phyloP scores from a whole-genome alignment of 805 yeast species.

The Torulaspora indica region DNA sequence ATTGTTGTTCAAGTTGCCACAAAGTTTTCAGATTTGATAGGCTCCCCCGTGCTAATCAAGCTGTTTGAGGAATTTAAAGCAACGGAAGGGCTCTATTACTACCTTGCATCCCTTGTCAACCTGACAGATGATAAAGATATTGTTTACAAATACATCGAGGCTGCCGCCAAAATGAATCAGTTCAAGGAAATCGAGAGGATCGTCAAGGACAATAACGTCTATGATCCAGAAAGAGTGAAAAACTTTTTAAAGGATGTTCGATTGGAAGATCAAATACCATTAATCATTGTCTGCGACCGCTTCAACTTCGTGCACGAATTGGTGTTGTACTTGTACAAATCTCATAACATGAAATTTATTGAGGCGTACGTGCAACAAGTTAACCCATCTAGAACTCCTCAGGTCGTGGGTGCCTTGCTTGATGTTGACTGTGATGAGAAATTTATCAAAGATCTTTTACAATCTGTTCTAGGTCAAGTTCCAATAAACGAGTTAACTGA shows the following conservation, averaged over 20 bases:
- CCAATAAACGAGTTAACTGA: slow-evolving; percentile 84
- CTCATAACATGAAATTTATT: slow-evolving; percentile 91
- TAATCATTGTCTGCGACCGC: slow-evolving; percentile 94
- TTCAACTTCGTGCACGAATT: slow-evolving; percentile 88
- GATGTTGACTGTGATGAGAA: slow-evolving; percentile 97
- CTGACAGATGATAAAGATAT: slow-evolving; percentile 91
- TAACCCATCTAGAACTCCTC: slow-evolving; percentile 92
- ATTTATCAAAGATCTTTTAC: slow-evolving; percentile 73
- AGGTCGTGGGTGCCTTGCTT: slow-evolving; percentile 90
- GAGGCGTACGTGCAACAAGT: slow-evolving; percentile 98
- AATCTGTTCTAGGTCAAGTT: slow-evolving; percentile 88
- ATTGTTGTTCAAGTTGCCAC: slow-evolving; percentile 95
- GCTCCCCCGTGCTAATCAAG: slow-evolving; percentile 77
- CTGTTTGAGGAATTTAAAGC: slow-evolving; percentile 91
- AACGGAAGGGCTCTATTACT: slow-evolving; percentile 90
- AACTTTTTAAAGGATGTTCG: slow-evolving; percentile 93
- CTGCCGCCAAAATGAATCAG: slow-evolving; percentile 89
- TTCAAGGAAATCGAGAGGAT: slow-evolving; percentile 91
- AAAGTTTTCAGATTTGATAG: slow-evolving; percentile 89
- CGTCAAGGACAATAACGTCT: slow-evolving; percentile 88
- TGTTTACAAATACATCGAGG: slow-evolving; percentile 90
- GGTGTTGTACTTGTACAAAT: slow-evolving; percentile 87
- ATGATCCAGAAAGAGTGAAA: slow-evolving; percentile 95
- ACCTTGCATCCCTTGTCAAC: slow-evolving; percentile 88
- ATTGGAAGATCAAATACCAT: slow-evolving; percentile 91